Conservation (phyloP, 2,329 filamentous ascomycete species). For the Claviceps monticola region DNA sequence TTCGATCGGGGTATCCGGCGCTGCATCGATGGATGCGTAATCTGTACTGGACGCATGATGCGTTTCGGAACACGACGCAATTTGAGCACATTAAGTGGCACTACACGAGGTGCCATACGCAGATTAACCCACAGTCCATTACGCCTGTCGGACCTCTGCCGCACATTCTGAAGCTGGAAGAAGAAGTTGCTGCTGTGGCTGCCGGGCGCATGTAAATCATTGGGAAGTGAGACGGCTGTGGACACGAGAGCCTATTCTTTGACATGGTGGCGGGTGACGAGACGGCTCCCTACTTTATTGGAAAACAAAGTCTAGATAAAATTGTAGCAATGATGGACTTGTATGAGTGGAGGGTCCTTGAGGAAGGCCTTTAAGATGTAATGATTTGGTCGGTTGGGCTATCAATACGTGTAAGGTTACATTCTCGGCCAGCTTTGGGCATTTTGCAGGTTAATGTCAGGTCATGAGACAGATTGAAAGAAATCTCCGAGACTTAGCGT, state of each 20-base stretch:
- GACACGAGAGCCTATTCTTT: neutral
- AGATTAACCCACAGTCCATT: conserved; percentile 59
- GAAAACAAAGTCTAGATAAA: too few species aligned
- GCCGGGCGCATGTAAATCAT: conserved; percentile 8
- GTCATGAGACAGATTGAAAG: too few species aligned
- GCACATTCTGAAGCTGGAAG: conserved; percentile 61
- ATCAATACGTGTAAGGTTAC: too few species aligned
- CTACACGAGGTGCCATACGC: conserved; percentile 45
- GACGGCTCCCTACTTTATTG: too few species aligned
- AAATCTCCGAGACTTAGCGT: too few species aligned
- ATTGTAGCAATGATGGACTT: too few species aligned
- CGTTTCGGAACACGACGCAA: conserved; percentile 72
- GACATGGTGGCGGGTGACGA: too few species aligned
- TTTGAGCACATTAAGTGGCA: conserved; percentile 91
- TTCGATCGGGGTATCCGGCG: conserved; percentile 68
- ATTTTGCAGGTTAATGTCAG: too few species aligned
- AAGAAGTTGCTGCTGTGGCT: conserved; percentile 59
- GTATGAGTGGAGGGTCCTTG: too few species aligned
- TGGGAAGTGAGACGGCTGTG: neutral
- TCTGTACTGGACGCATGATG: conserved; percentile 70
- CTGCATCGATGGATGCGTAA: conserved; percentile 71
- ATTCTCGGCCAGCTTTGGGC: too few species aligned
- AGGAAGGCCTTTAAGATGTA: too few species aligned
- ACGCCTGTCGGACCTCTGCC: conserved; percentile 77
- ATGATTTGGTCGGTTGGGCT: too few species aligned